Evolutionary conservation across 331 rosid species (phyloP).

Genomic region (Saraca asoca): DNA sequence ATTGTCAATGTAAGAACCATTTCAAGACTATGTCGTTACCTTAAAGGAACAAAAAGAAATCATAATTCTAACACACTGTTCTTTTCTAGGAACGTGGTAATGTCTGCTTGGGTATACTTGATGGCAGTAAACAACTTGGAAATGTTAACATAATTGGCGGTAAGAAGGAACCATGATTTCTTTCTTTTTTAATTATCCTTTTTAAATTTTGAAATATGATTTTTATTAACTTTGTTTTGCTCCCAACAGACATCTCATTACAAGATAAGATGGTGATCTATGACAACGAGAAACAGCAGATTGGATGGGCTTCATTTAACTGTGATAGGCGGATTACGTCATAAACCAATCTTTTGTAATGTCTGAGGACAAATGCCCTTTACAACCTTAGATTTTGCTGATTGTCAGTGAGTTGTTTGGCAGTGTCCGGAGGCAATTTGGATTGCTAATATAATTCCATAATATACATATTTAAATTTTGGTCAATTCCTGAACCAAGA

Average conservation of each 20-base stretch:
- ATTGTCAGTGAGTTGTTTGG: slow-evolving; percentile 1
- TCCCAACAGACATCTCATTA: slow-evolving; percentile 53
- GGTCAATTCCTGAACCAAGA: no score
- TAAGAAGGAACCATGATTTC: slow-evolving; percentile 5
- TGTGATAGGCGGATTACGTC: slow-evolving; percentile 46
- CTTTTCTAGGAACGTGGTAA: slow-evolving; percentile 49
- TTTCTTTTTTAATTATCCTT: background rate
- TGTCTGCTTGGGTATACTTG: slow-evolving; percentile 70
- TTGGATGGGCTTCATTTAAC: slow-evolving; percentile 63
- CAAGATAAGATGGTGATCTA: slow-evolving; percentile 63
- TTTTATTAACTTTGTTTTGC: slow-evolving; percentile 1
- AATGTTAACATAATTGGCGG: slow-evolving; percentile 61
- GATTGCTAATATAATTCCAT: background rate
- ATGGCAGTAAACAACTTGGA: slow-evolving; percentile 51
- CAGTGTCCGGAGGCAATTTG: slow-evolving; percentile 23
- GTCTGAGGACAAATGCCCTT: slow-evolving; percentile 35
- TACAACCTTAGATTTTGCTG: slow-evolving; percentile 26
- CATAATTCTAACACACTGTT: slow-evolving; percentile 26
- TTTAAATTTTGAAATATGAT: background rate
- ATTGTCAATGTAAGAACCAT: slow-evolving; percentile 59
- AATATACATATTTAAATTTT: no score
- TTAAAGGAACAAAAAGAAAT: slow-evolving; percentile 2
- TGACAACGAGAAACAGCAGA: slow-evolving; percentile 62
- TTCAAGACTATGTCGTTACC: slow-evolving; percentile 2
- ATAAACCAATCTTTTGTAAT: slow-evolving; percentile 29